These are phyloP conservation scores for Solanum chaucha DNA, from an alignment of 257 asterid species.

Conservation along the genomic window DNA sequence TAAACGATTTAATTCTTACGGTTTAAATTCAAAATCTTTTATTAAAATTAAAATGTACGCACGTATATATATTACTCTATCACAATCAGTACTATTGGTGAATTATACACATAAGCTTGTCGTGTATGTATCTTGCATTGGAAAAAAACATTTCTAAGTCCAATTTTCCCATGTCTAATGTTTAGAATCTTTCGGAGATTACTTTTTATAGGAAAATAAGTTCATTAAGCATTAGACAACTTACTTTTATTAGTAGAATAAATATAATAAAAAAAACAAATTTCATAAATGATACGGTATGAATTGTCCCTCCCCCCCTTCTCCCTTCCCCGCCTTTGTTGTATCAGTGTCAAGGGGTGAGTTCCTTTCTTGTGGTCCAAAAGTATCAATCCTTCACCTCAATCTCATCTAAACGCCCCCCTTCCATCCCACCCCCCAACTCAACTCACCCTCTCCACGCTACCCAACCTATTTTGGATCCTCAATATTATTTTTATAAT, in stretches of 20 bases:
- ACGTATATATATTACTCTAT: not conserved
- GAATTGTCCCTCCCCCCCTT: too few species aligned
- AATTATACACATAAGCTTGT: not conserved
- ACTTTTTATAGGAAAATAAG: not conserved
- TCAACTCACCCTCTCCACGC: too few species aligned
- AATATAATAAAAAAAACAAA: not conserved
- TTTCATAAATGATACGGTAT: not conserved
- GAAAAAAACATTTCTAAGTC: not conserved
- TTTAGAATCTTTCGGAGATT: not conserved
- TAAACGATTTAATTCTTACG: fast-evolving
- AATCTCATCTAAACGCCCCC: too few species aligned
- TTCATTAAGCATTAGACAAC: not conserved
- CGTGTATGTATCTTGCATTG: not conserved
- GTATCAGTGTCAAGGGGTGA: too few species aligned
- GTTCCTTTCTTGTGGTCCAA: too few species aligned
- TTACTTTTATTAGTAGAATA: not conserved
- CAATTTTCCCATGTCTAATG: not conserved
- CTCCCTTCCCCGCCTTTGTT: too few species aligned
- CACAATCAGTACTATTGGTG: not conserved
- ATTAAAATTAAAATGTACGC: not conserved
- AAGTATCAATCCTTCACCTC: too few species aligned
- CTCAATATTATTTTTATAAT: too few species aligned
- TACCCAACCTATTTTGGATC: too few species aligned
- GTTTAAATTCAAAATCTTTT: fast-evolving
- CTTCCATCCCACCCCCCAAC: too few species aligned